These are phyloP conservation scores for Solanum sparsipilum DNA, from an alignment of 257 asterid species.

Conservation along the genomic window DNA sequence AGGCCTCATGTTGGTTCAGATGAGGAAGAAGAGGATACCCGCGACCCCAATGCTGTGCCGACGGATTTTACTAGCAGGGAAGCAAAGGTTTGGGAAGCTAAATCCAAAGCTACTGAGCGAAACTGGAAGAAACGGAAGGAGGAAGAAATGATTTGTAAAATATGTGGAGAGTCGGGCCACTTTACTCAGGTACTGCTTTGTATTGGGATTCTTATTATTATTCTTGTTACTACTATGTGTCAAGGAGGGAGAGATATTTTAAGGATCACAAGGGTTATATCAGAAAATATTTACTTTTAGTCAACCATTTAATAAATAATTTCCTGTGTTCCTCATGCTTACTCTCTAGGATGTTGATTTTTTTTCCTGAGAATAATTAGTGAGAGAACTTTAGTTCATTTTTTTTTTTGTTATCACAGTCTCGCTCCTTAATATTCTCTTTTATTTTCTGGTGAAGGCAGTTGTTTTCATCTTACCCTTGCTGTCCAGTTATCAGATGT, in stretches of 20 bases:
- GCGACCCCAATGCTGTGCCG: slow-evolving; percentile 95
- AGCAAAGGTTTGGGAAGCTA: slow-evolving; percentile 99
- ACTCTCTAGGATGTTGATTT: neutral
- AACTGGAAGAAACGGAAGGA: slow-evolving; percentile 98
- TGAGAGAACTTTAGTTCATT: neutral
- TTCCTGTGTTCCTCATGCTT: neutral
- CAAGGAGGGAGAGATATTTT: neutral
- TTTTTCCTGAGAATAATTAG: neutral
- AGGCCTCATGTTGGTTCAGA: slow-evolving; percentile 71
- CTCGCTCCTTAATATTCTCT: neutral
- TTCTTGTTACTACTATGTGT: neutral
- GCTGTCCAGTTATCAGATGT: neutral
- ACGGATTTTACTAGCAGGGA: slow-evolving; percentile 99
- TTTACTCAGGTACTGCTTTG: slow-evolving; percentile 72
- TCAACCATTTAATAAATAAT: neutral
- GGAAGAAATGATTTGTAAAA: slow-evolving; percentile 91
- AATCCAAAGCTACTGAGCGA: slow-evolving; percentile 97
- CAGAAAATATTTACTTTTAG: neutral
- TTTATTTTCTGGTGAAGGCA: neutral
- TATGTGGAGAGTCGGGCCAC: slow-evolving; percentile 98
- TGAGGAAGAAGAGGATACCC: slow-evolving; percentile 70
- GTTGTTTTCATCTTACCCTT: neutral
- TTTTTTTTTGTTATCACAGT: neutral
- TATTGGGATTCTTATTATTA: neutral
- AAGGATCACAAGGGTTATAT: neutral